A percentile compares a stretch with the other conserved stretches of the same genome.
Evolutionary conservation across 805 yeast genomes (phyloP).

Genomic region (Saturnispora halmiae): DNA sequence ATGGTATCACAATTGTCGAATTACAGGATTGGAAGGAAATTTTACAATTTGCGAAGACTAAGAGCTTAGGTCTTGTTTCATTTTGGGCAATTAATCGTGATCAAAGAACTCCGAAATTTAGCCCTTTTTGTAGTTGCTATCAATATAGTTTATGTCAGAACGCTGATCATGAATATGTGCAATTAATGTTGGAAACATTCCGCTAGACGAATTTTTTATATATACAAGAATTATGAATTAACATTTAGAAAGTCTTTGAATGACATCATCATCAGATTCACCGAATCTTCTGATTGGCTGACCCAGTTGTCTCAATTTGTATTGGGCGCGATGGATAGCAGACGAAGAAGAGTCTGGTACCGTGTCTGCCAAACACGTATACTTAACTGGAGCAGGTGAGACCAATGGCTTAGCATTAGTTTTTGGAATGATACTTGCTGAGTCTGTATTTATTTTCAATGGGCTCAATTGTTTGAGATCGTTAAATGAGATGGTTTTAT

Average conservation of each 20-base stretch:
- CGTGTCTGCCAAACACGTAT: slow-evolving; percentile 2
- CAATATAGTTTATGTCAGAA: slow-evolving; percentile 20
- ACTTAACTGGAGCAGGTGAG: background rate
- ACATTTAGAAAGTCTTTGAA: slow-evolving; percentile 13
- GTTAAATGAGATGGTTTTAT: slow-evolving; percentile 33
- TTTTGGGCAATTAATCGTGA: slow-evolving; percentile 30
- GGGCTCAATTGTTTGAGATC: slow-evolving; percentile 15
- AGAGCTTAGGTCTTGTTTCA: slow-evolving; percentile 21
- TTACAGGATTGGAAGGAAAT: slow-evolving; percentile 20
- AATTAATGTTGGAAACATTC: slow-evolving; percentile 13
- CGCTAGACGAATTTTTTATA: background rate
- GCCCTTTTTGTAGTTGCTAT: slow-evolving; percentile 13
- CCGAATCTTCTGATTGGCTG: slow-evolving; percentile 21
- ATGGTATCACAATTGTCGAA: slow-evolving; percentile 17
- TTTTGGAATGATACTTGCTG: background rate
- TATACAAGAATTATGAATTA: slow-evolving; percentile 1
- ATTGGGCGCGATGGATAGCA: slow-evolving; percentile 17
- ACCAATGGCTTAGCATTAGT: background rate
- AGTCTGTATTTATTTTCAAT: slow-evolving; percentile 2
- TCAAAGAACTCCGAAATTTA: slow-evolving; percentile 14
- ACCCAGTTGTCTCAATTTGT: slow-evolving; percentile 15
- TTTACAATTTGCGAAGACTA: slow-evolving; percentile 15
- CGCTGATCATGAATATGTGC: slow-evolving; percentile 18
- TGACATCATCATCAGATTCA: slow-evolving; percentile 19
- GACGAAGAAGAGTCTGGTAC: slow-evolving; percentile 14